Base-by-base conservation (phyloP, 768 basidiomycete genomes). In the Cystobasidiopsis lactophilus region DNA sequence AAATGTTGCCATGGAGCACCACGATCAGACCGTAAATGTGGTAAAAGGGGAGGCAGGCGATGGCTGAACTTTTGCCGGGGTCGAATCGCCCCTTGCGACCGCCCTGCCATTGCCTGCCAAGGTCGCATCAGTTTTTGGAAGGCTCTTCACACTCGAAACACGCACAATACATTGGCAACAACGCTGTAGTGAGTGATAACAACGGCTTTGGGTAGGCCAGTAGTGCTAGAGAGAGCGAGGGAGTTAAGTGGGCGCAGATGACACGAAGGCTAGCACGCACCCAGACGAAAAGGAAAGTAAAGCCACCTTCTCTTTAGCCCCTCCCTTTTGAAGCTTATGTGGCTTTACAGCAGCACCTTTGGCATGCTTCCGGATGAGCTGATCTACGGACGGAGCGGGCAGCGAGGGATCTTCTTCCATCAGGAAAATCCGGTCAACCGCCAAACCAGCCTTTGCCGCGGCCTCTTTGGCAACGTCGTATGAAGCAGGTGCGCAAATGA, bases 181-280 rank as follows among this genome's bases (percentile, higher is more conserved):
- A 47, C 45, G 29, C 30, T 47, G 45, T 47, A 47, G 45, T 47
- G 45, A 14, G 23, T 24, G 30, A 47, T 47, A 14, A 47, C 30
- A 26, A 47, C 45, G 23, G 45, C 45, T 29, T 47, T 47, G 29
- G 45, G 45, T 47, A 47, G 45, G 29, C 45, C 45, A 23, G 45
- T 47, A 4, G 45, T 47, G 30, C 45, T n/a, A n/a, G n/a, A n/a
- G n/a, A n/a, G n/a, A n/a, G n/a, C n/a, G n/a, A n/a, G n/a, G n/a
- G n/a, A n/a, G n/a, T n/a, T n/a, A n/a, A n/a, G n/a, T n/a, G n/a
- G n/a, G n/a, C n/a, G n/a, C n/a, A n/a, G n/a, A n/a, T n/a, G n/a
- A n/a, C n/a, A n/a, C n/a, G n/a, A n/a, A n/a, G n/a, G n/a, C n/a
- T n/a, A n/a, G n/a, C n/a, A n/a, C n/a, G n/a, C n/a, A n/a, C n/a